Evolutionary conservation across 202 grass and related monocot genomes (phyloP).

Genomic region (Sporobolus alterniflorus): DNA sequence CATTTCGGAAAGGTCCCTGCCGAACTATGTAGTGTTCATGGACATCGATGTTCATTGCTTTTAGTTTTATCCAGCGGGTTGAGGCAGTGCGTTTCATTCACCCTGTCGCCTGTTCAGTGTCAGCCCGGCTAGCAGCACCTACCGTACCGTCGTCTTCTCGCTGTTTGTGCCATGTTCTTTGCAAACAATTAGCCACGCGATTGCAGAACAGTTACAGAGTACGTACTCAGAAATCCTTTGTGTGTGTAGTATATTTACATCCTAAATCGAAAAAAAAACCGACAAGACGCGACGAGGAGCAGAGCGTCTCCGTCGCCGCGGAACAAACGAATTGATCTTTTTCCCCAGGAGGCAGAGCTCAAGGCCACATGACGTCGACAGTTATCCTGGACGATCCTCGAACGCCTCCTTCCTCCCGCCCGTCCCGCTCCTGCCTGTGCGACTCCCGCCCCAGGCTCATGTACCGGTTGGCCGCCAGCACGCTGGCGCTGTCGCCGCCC

Average conservation of each 20-base stretch:
- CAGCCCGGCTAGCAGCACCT: neutral
- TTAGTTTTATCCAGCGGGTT: neutral
- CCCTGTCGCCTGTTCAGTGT: neutral
- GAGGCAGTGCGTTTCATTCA: too few species aligned
- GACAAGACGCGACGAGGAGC: neutral
- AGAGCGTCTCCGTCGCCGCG: too few species aligned
- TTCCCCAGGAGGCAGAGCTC: neutral
- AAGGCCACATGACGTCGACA: conserved; percentile 57
- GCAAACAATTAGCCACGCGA: neutral
- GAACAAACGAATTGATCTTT: neutral
- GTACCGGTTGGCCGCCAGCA: conserved; percentile 45
- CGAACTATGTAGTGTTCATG: neutral
- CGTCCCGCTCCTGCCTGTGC: neutral
- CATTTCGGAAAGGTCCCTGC: too few species aligned
- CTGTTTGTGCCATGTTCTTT: neutral
- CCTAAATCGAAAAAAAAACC: too few species aligned
- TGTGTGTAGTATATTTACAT: too few species aligned
- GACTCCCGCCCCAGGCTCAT: conserved; percentile 5
- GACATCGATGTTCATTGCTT: neutral
- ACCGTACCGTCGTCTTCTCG: neutral
- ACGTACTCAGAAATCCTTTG: too few species aligned
- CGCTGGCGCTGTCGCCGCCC: conserved; percentile 43
- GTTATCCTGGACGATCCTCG: conserved; percentile 52
- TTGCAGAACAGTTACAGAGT: neutral
- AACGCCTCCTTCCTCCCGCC: conserved; percentile 2